These are phyloP conservation scores for Geotrichum siamense DNA, from an alignment of 1,139 yeast genomes.

Conservation along the genomic window DNA sequence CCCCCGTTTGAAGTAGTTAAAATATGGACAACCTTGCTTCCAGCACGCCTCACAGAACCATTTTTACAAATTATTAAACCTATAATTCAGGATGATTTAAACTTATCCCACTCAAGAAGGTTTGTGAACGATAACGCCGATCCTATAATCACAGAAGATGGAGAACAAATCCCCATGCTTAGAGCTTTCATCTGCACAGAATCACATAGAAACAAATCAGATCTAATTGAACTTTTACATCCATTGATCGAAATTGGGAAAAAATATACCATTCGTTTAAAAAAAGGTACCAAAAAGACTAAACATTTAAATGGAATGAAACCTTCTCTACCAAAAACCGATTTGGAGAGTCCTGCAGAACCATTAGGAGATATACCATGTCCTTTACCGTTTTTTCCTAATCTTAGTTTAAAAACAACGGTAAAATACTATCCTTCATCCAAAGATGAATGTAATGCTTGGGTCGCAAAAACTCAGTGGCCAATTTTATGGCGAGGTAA, in stretches of 20 bases:
- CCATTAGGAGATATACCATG: conserved; percentile 8
- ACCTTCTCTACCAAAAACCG: background rate
- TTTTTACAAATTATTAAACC: conserved; percentile 2
- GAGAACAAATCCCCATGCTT: conserved; percentile 22
- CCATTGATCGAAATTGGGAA: conserved; percentile 12
- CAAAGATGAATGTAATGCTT: conserved; percentile 51
- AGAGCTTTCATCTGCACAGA: conserved; percentile 33
- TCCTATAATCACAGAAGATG: conserved; percentile 9
- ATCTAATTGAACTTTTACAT: conserved; percentile 21
- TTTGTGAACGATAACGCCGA: conserved; percentile 27
- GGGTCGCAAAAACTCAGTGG: conserved; percentile 66
- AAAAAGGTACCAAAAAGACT: conserved; percentile 19
- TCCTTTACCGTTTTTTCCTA: conserved; percentile 24
- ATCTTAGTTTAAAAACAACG: conserved; percentile 34
- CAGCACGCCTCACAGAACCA: conserved; percentile 38
- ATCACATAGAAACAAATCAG: conserved; percentile 20
- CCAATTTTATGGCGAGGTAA: conserved; percentile 93
- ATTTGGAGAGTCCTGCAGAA: no score
- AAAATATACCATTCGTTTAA: conserved; percentile 6
- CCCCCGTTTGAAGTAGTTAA: conserved; percentile 11
- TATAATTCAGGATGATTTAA: conserved; percentile 1
- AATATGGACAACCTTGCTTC: conserved; percentile 48
- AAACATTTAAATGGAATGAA: conserved; percentile 16
- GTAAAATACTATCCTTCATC: conserved; percentile 54
- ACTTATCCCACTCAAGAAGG: conserved; percentile 35